These are phyloP conservation scores for Russula sp. DNA, from an alignment of 768 basidiomycete species.

Conservation along the genomic window DNA sequence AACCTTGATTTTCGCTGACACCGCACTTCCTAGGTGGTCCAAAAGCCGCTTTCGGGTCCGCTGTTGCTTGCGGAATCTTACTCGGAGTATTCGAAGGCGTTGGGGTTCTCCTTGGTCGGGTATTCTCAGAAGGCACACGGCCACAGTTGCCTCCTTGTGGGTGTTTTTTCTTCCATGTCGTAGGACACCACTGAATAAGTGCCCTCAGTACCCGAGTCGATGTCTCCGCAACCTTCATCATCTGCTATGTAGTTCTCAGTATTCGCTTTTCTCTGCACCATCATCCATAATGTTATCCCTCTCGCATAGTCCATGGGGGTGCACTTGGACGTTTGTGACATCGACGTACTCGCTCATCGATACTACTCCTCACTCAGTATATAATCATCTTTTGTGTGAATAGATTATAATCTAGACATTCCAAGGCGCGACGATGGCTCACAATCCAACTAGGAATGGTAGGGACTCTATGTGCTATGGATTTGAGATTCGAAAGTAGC, in stretches of 20 bases:
- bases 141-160: constrained; percentile 78
- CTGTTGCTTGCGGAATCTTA: constrained; percentile 92
- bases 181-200: background rate
- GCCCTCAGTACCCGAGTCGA: constrained; percentile 26
- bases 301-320: background rate
- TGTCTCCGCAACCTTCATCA: constrained; percentile 25
- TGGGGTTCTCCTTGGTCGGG: constrained; percentile 85
- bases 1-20: constrained; percentile 1
- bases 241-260: constrained; percentile 17
- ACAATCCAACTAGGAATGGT: constrained; percentile 1
- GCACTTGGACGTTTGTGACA: constrained; percentile 5
- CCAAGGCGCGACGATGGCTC: background rate
- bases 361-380: constrained; percentile 23
- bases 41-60: constrained; percentile 85
- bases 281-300: background rate
- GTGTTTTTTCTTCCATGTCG: constrained; percentile 35
- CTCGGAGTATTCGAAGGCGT: constrained; percentile 95
- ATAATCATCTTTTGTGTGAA: constrained; percentile 25
- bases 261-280: background rate
- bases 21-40: constrained; percentile 71
- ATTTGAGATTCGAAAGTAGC: background rate
- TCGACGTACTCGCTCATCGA: background rate
- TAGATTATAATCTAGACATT: constrained; percentile 21
- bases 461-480: constrained; percentile 1
- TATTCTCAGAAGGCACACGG: constrained; percentile 79